Percentiles rank a stretch among this genome's conserved stretches.
phyloP scores from a whole-genome alignment of 495 filamentous ascomycete genomes.

The Neurospora intermedia region DNA sequence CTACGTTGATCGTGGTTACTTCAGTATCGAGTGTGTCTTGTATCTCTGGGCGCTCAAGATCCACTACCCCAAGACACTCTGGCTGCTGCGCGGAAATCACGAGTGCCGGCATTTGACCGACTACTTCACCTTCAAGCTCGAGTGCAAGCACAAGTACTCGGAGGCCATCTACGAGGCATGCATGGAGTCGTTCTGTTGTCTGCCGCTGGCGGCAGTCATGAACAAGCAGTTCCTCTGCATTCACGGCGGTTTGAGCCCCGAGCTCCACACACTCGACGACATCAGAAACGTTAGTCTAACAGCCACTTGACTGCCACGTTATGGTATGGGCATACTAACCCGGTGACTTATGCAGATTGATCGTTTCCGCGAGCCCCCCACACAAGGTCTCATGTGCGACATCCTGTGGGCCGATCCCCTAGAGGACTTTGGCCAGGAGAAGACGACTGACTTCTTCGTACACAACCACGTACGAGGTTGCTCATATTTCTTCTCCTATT shows the following conservation, averaged over 20 bases:
- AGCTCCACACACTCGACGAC: slow-evolving; percentile 91
- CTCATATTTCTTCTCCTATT: slow-evolving; percentile 99
- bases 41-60: slow-evolving; percentile 98
- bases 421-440: slow-evolving; percentile 99
- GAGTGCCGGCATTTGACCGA: slow-evolving; percentile 98
- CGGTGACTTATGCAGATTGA: slow-evolving; percentile 57
- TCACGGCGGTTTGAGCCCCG: slow-evolving; percentile 90
- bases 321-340: not conserved
- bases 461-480: slow-evolving; percentile 98
- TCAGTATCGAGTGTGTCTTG: slow-evolving; percentile 97
- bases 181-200: slow-evolving; percentile 92
- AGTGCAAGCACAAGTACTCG: slow-evolving; percentile 98
- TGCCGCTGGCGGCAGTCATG: slow-evolving; percentile 95
- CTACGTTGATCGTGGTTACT: slow-evolving; percentile 96
- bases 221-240: slow-evolving; percentile 99
- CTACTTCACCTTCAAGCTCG: slow-evolving; percentile 99
- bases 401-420: slow-evolving; percentile 97
- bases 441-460: slow-evolving; percentile 90
- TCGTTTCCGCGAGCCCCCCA: slow-evolving; percentile 93
- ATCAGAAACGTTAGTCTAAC: slow-evolving; percentile 59
- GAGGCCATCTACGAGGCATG: slow-evolving; percentile 95
- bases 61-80: slow-evolving; percentile 95
- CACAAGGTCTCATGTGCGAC: slow-evolving; percentile 96
- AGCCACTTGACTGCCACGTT: not conserved
- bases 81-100: slow-evolving; percentile 94